Evolutionary conservation across 805 yeast species (phyloP).

Genomic region (Clavispora asparagi): DNA sequence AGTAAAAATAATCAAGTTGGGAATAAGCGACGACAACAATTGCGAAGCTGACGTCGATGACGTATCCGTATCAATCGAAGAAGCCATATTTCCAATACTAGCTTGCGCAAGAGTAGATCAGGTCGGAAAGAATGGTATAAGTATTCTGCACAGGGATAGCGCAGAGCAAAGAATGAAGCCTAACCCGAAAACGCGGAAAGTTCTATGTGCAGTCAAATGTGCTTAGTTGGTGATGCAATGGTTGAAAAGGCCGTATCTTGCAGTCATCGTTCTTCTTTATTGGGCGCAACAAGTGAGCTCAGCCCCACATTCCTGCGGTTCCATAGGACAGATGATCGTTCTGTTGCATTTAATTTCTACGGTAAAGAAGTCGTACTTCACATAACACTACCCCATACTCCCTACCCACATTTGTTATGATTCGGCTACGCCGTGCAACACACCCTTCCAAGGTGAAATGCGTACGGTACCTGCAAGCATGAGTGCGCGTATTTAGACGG

Average conservation of each 20-base stretch:
- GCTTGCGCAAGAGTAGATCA: not conserved
- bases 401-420: too few relatives aligned
- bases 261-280: not conserved
- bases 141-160: not conserved
- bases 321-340: too few relatives aligned
- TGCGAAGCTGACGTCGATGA: slow-evolving; percentile 41
- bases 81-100: not conserved
- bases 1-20: slow-evolving; percentile 37
- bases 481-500: not conserved
- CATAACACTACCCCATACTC: too few relatives aligned
- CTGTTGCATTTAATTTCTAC: too few relatives aligned
- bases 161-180: not conserved
- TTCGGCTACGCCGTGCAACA: not conserved
- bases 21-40: slow-evolving; percentile 43
- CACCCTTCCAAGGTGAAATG: not conserved
- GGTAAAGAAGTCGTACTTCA: too few relatives aligned
- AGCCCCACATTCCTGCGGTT: not conserved
- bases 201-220: not conserved
- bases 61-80: not conserved
- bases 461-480: not conserved
- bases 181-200: not conserved
- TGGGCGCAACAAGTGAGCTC: not conserved
- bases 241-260: not conserved
- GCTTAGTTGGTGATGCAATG: not conserved
- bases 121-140: not conserved